Conservation (phyloP, 78 protist genomes). For the Chrysochromulina parva region DNA sequence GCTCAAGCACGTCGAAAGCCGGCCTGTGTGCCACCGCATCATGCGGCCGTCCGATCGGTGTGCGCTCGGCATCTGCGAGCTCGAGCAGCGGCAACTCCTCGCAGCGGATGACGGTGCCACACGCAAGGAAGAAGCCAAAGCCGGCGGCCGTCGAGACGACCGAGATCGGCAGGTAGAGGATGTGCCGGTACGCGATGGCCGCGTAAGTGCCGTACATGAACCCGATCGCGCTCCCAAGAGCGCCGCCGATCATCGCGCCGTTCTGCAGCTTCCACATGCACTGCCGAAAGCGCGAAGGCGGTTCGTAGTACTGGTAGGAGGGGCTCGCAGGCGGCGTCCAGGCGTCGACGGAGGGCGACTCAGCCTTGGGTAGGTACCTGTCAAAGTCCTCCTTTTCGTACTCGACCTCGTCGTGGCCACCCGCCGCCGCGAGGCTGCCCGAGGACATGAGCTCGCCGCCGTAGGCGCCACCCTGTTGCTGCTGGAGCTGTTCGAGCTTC, state of each 20-base stretch:
- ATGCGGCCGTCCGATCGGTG: no score
- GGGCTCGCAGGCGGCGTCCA: background rate
- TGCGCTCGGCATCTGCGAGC: no score
- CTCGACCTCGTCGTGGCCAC: background rate
- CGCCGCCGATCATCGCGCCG: constrained; percentile 14
- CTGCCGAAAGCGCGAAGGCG: background rate
- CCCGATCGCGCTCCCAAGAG: background rate
- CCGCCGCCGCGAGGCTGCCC: background rate
- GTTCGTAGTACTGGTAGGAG: background rate
- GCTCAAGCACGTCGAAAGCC: no score
- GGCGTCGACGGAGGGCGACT: background rate
- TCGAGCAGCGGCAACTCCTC: background rate
- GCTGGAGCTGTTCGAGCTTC: background rate
- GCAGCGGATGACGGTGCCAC: constrained; percentile 3
- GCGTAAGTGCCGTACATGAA: background rate
- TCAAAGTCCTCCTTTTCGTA: background rate
- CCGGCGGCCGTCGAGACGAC: background rate
- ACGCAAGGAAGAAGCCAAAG: constrained; percentile 13
- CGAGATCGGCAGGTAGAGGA: background rate
- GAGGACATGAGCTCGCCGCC: background rate
- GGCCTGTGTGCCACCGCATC: no score
- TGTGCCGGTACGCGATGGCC: background rate
- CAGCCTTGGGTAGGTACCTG: background rate
- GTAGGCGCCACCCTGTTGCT: background rate
- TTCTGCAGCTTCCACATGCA: background rate